Evolutionary conservation across 306 rosid genomes (phyloP).

Genomic region (Vigna angularis): DNA sequence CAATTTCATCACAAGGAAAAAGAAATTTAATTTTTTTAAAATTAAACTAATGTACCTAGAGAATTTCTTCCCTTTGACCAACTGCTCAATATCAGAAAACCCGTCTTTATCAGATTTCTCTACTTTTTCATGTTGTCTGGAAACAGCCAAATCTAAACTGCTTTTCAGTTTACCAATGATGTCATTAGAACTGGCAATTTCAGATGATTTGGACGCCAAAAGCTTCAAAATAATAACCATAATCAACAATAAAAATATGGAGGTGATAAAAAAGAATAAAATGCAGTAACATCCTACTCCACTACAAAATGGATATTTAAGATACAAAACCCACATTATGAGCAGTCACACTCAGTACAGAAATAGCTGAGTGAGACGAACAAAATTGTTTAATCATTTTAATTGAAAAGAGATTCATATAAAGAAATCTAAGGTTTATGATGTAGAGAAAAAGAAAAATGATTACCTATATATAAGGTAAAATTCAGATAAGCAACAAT

Average conservation of each 20-base stretch:
- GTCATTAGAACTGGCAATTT: slow-evolving; percentile 28
- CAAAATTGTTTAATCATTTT: slow-evolving; percentile 4
- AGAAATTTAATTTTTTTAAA: neutral
- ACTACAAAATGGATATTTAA: slow-evolving; percentile 18
- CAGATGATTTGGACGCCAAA: slow-evolving; percentile 37
- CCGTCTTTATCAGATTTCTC: slow-evolving; percentile 40
- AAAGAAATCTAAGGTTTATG: slow-evolving; percentile 22
- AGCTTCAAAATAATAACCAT: slow-evolving; percentile 43
- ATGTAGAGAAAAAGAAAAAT: neutral
- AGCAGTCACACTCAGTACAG: neutral
- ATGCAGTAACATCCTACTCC: slow-evolving; percentile 17
- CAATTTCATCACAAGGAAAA: slow-evolving; percentile 31
- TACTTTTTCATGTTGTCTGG: slow-evolving; percentile 33
- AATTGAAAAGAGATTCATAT: slow-evolving; percentile 8
- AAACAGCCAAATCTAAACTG: slow-evolving; percentile 30
- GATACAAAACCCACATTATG: slow-evolving; percentile 14
- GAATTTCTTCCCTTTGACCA: slow-evolving; percentile 46
- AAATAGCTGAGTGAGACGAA: neutral
- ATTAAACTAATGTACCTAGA: slow-evolving; percentile 50
- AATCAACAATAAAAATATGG: neutral
- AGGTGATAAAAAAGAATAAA: slow-evolving; percentile 6
- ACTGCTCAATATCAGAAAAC: slow-evolving; percentile 50
- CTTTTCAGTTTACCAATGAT: slow-evolving; percentile 31
- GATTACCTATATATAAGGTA: neutral
- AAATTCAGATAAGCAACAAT: slow-evolving; percentile 8